These are phyloP conservation scores for Aspergillus melleus DNA, from an alignment of 2,329 filamentous ascomycete genomes.

Conservation along the genomic window DNA sequence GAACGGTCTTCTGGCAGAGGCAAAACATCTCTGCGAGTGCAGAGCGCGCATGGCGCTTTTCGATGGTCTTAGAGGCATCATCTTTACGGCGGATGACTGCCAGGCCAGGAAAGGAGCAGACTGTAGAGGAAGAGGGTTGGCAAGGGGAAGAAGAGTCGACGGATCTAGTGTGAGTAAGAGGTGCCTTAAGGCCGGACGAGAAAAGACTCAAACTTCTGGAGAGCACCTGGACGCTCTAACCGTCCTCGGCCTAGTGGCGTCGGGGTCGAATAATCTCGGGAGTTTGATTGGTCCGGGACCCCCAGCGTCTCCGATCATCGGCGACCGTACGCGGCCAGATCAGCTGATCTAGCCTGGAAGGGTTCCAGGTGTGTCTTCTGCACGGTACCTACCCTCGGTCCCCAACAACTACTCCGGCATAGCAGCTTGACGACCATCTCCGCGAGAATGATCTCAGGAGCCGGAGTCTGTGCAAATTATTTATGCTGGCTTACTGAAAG, in stretches of 20 bases:
- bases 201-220: slow-evolving; percentile 16
- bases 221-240: slow-evolving; percentile 10
- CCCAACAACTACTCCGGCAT: too few relatives aligned
- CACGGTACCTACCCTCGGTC: too few relatives aligned
- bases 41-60: slow-evolving; percentile 50
- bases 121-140: slow-evolving; percentile 13
- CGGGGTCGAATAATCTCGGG: slow-evolving; percentile 26
- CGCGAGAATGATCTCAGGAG: too few relatives aligned
- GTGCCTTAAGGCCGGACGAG: slow-evolving; percentile 25
- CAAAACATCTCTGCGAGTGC: slow-evolving; percentile 42
- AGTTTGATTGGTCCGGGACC: slow-evolving; percentile 24
- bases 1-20: slow-evolving; percentile 41
- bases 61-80: slow-evolving; percentile 51
- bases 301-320: slow-evolving; percentile 32
- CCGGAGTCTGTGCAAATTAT: neutral
- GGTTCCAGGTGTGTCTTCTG: neutral
- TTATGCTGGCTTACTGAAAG: neutral
- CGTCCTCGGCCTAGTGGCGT: slow-evolving; percentile 12
- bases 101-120: slow-evolving; percentile 32
- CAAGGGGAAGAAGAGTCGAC: slow-evolving; percentile 18
- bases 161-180: slow-evolving; percentile 21
- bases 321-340: slow-evolving; percentile 14
- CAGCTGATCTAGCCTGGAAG: slow-evolving; percentile 13
- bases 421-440: too few relatives aligned
- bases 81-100: slow-evolving; percentile 31